Evolutionary conservation across 2,329 filamentous ascomycete species (phyloP).

Genomic region (Fusarium nurragi): DNA sequence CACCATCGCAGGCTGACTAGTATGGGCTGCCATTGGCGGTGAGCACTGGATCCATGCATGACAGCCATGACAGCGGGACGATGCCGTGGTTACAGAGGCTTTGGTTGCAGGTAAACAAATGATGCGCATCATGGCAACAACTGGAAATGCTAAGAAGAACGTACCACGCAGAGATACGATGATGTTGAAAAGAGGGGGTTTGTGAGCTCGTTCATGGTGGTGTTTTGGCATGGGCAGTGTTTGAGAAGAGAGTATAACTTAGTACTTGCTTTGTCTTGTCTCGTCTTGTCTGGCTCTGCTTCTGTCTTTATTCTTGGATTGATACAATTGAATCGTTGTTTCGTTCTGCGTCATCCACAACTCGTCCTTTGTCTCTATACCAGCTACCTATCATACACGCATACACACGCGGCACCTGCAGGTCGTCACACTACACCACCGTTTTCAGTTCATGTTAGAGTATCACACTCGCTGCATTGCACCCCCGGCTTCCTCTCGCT

Average conservation of each 20-base stretch:
- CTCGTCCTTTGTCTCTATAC: neutral
- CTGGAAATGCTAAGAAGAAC: slow-evolving; percentile 5
- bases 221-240: neutral
- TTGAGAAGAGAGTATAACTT: neutral
- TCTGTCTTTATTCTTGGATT: neutral
- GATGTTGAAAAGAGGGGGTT: slow-evolving; percentile 5
- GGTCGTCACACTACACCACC: slow-evolving; percentile 12
- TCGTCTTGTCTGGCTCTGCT: neutral
- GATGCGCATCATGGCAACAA: slow-evolving; percentile 38
- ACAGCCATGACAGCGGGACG: slow-evolving; percentile 29
- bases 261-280: neutral
- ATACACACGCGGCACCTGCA: neutral
- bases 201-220: neutral
- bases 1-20: slow-evolving; percentile 4
- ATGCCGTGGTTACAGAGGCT: slow-evolving; percentile 43
- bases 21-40: slow-evolving; percentile 37
- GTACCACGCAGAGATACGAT: neutral
- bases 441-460: neutral
- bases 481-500: neutral
- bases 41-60: slow-evolving; percentile 25
- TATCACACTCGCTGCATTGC: neutral
- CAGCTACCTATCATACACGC: neutral
- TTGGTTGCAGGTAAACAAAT: slow-evolving; percentile 43
- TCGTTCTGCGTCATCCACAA: neutral
- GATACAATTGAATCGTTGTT: neutral